phyloP scores from a whole-genome alignment of 2,329 filamentous ascomycete species.

The Colletotrichum sp. region DNA sequence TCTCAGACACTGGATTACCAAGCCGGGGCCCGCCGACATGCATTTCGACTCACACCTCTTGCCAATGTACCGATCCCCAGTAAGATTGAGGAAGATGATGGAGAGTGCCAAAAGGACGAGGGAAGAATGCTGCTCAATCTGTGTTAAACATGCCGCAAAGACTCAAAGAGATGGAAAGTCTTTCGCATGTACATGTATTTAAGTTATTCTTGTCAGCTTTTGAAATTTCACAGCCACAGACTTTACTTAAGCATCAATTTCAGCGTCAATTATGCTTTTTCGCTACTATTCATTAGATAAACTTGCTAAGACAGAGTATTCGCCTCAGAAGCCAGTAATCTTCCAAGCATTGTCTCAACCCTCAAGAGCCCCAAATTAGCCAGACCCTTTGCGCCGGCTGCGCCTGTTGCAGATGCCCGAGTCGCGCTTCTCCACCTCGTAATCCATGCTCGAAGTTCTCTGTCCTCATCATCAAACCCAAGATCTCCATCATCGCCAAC shows the following conservation, averaged over 20 bases:
- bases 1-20: background rate
- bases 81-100: background rate
- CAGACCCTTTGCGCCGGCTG: background rate
- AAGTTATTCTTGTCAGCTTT: background rate
- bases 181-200: no score
- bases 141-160: background rate
- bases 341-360: background rate
- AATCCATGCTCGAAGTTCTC: background rate
- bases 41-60: background rate
- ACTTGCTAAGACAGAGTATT: background rate
- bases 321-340: background rate
- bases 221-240: background rate
- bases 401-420: background rate
- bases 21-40: background rate
- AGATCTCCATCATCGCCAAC: background rate
- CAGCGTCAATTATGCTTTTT: background rate
- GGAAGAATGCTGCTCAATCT: background rate
- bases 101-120: background rate
- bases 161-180: no score
- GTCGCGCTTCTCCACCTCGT: background rate
- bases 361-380: background rate
- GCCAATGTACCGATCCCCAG: background rate
- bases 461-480: background rate
- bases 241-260: no score
- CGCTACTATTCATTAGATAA: background rate